Evolutionary conservation across 176 grass and related monocot species (phyloP).

Genomic region (Paspalum notatum): DNA sequence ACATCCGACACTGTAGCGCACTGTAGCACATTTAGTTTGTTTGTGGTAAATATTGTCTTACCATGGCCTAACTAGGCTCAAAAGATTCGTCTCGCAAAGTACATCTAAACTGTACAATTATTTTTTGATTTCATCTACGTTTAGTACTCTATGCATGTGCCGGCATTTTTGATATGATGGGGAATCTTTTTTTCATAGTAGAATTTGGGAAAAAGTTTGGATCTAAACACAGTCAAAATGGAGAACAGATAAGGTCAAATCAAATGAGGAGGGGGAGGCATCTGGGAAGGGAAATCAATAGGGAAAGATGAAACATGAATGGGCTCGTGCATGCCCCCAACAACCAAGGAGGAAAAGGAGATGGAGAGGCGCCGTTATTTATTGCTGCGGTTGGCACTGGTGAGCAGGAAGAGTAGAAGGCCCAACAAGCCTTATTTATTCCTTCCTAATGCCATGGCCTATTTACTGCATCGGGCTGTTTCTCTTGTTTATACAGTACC

Average conservation of each 20-base stretch:
- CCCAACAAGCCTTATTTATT: conserved; percentile 51
- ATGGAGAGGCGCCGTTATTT: conserved; percentile 59
- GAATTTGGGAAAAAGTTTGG: too few relatives aligned
- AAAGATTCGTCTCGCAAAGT: too few relatives aligned
- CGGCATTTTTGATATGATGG: too few relatives aligned
- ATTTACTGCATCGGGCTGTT: conserved; percentile 47
- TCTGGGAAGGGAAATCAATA: conserved; percentile 24
- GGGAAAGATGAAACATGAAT: conserved; percentile 51
- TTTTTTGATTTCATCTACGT: too few relatives aligned
- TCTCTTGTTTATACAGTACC: neutral
- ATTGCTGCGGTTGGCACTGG: conserved; percentile 58
- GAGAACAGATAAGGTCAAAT: conserved; percentile 12
- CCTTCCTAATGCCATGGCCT: conserved; percentile 40
- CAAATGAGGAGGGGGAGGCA: neutral
- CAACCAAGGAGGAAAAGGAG: conserved; percentile 32
- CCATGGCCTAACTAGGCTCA: too few relatives aligned
- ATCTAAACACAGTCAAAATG: too few relatives aligned
- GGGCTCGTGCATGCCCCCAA: conserved; percentile 48
- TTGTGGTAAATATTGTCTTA: too few relatives aligned
- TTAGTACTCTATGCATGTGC: too few relatives aligned
- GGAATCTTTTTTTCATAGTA: too few relatives aligned
- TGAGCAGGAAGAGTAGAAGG: conserved; percentile 37
- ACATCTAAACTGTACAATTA: too few relatives aligned
- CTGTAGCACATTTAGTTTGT: too few relatives aligned
- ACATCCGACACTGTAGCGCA: too few relatives aligned